Evolutionary conservation across 1,284 basidiomycete genomes (phyloP).

Genomic region (Sporisorium graminicola): DNA sequence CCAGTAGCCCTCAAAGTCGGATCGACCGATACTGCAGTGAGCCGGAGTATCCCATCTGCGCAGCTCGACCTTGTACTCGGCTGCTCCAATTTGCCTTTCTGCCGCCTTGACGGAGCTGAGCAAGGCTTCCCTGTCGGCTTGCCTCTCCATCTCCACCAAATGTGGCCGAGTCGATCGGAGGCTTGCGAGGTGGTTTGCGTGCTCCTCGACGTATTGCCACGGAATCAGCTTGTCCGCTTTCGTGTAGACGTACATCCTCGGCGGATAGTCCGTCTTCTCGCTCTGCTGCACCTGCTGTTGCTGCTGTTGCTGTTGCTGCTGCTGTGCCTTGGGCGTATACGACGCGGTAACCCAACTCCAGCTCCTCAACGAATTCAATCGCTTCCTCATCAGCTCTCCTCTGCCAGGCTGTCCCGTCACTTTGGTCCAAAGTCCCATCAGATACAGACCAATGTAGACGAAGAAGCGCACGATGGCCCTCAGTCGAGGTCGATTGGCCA

Average conservation of each 20-base stretch:
- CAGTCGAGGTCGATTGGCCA: constrained; percentile 43
- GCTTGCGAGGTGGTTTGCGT: constrained; percentile 44
- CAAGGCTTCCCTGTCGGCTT: constrained; percentile 14
- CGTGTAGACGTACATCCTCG: constrained; percentile 62
- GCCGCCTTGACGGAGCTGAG: constrained; percentile 1
- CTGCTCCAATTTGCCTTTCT: neutral
- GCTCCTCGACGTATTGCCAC: constrained; percentile 56
- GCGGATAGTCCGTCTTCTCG: constrained; percentile 29
- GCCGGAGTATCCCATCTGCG: constrained; percentile 54
- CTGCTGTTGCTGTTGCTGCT: neutral
- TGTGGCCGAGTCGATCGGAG: constrained; percentile 12
- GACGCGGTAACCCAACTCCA: constrained; percentile 55
- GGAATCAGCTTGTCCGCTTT: constrained; percentile 58
- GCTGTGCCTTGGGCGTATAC: constrained; percentile 6
- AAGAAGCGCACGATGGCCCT: constrained; percentile 34
- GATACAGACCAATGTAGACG: constrained; percentile 40
- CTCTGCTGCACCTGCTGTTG: neutral
- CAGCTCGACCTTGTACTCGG: constrained; percentile 42
- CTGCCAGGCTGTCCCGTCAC: constrained; percentile 34
- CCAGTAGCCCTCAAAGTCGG: constrained; percentile 61
- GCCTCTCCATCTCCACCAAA: constrained; percentile 44
- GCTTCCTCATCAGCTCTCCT: constrained; percentile 47
- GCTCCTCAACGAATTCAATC: constrained; percentile 44
- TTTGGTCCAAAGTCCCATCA: constrained; percentile 37
- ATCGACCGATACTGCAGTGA: constrained; percentile 58